A percentile compares a stretch with the other conserved stretches of the same genome.
phyloP scores from a whole-genome alignment of 2,329 filamentous ascomycete species.

The Leptographium wingfieldii region DNA sequence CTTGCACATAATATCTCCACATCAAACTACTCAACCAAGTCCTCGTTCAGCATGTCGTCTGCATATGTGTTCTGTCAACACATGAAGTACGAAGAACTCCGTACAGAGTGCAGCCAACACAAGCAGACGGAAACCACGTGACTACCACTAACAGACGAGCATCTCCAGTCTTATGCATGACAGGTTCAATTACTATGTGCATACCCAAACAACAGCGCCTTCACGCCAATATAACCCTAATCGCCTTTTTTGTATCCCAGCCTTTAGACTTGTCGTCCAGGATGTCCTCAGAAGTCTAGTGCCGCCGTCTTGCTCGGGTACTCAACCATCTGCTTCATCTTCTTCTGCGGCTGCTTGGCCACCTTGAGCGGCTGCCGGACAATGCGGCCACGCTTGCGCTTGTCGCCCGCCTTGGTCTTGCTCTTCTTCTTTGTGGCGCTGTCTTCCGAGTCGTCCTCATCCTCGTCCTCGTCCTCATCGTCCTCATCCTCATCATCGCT shows the following conservation, averaged over 20 bases:
- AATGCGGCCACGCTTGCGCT: conserved; percentile 38
- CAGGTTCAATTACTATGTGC: background rate
- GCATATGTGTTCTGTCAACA: no score
- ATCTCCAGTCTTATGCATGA: background rate
- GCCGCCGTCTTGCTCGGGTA: background rate
- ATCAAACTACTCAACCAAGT: no score
- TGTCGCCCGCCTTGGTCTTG: conserved; percentile 46
- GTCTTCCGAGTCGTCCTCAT: conserved; percentile 40
- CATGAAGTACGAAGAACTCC: no score
- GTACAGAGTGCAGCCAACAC: no score
- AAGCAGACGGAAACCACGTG: no score
- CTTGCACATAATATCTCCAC: no score
- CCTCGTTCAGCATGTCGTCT: no score
- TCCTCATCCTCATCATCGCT: conserved; percentile 46
- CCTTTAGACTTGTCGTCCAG: background rate
- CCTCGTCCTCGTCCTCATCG: conserved; percentile 44
- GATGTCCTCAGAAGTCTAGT: background rate
- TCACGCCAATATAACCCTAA: background rate
- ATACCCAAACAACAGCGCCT: background rate
- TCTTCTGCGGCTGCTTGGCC: conserved; percentile 21
- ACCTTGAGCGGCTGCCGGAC: conserved; percentile 44
- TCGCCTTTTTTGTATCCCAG: background rate
- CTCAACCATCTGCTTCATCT: conserved; percentile 12
- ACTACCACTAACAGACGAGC: no score
- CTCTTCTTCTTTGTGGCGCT: conserved; percentile 33